Conservation (phyloP, 139 green algal genomes). For the Zygnema circumcarinatum region DNA sequence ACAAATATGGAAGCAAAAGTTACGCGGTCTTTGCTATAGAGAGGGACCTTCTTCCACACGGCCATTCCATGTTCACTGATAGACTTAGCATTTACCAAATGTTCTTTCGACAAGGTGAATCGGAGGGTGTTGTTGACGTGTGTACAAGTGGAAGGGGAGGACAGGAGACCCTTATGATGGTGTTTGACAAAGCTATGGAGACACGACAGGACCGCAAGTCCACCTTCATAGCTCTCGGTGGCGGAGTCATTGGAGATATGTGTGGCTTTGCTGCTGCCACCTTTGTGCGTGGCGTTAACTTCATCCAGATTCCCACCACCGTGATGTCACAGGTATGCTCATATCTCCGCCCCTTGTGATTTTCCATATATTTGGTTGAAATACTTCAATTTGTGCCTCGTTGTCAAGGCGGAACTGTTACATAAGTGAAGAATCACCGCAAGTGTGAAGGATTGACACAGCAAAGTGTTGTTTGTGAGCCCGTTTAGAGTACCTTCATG, state of each 20-base stretch:
- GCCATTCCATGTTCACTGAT: no score
- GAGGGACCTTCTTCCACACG: no score
- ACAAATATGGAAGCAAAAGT: constrained; percentile 15
- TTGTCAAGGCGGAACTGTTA: background rate
- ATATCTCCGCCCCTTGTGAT: constrained; percentile 89
- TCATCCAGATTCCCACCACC: constrained; percentile 97
- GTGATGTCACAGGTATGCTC: constrained; percentile 98
- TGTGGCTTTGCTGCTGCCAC: constrained; percentile 92
- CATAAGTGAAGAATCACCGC: background rate
- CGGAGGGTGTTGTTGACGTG: no score
- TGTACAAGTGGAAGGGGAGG: background rate
- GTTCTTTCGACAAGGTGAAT: no score
- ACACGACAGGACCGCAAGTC: constrained; percentile 82
- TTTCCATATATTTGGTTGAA: background rate
- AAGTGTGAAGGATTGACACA: background rate
- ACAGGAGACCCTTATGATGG: constrained; percentile 56
- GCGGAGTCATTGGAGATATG: constrained; percentile 98
- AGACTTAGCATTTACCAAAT: no score
- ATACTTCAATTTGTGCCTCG: background rate
- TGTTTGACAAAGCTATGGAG: constrained; percentile 88
- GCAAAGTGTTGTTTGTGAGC: no score
- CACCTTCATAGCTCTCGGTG: constrained; percentile 95
- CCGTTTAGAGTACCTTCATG: no score
- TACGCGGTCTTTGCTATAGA: no score
- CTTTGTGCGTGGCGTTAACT: constrained; percentile 96